Evolutionary conservation across 2,329 filamentous ascomycete genomes (phyloP), one percentile per base, ranked within the genome.

Genomic region (Madurella fahalii): DNA sequence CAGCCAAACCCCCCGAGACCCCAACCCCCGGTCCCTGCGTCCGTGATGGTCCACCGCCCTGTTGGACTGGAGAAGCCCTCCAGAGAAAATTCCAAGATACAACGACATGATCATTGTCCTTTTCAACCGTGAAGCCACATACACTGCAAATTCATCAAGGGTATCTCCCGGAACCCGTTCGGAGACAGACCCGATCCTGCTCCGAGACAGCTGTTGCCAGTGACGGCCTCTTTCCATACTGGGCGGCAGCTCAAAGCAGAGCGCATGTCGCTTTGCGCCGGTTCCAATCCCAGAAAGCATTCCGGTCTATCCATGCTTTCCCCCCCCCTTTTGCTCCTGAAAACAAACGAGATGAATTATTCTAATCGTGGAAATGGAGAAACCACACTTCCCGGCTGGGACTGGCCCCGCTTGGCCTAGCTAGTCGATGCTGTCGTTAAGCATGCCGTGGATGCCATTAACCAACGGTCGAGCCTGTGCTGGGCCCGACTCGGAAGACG

Each of bases 381-480:
- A 37, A 37, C 34, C 34, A 37, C 13, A 37, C 2, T 40, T 9
- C 34, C 11, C 34, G 13, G 9, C 13, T 15, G 13, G 34, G 11
- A 11, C 34, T 15, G 34, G 9, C 13, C 11, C 13, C 13, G 34
- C 34, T 5, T 11, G 34, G 34, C 9, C 34, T 11, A 15, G n/a
- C 46, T 58, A 60, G 20, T 57, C 49, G 16, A 41, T 49, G 16
- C 37, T 49, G 45, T 52, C 55, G 18, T 53, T 62, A 11, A 40
- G 43, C 46, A 55, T 43, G 30, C 60, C 58, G 20, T 66, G 62
- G 41, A 60, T 56, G 51, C 67, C 67, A 48, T 69, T 68, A 5
- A 64, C 56, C 47, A 66, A 32, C n/a, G 62, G 58, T 12, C 61
- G 60, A 17, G 59, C 61, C 31, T 64, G 61, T n/a, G 55, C 59